Evolutionary conservation across 1,139 yeast genomes (phyloP).

Genomic region (Arxiozyma heterogenica): DNA sequence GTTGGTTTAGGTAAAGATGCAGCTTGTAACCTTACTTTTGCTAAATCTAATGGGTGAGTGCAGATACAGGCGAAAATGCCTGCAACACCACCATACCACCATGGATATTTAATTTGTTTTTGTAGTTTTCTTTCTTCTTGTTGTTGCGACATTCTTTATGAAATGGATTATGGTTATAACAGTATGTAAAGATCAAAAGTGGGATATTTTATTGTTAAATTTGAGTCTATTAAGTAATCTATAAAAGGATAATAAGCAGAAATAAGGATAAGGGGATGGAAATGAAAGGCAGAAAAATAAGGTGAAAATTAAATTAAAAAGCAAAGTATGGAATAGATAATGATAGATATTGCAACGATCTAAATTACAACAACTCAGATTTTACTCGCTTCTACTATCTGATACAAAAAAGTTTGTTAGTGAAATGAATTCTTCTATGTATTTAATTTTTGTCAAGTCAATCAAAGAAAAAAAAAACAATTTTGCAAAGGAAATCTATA

Average conservation of each 20-base stretch:
- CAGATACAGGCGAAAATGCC: slow-evolving; percentile 52
- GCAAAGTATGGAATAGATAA: not conserved
- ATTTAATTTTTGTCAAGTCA: not conserved
- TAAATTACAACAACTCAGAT: too few relatives aligned
- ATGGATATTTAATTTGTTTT: slow-evolving; percentile 32
- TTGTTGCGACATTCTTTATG: not conserved
- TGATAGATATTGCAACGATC: not conserved
- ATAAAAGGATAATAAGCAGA: not conserved
- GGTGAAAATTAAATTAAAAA: too few relatives aligned
- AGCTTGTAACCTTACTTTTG: slow-evolving; percentile 67
- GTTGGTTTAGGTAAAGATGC: slow-evolving; percentile 57
- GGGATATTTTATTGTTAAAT: not conserved
- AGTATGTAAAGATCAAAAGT: not conserved
- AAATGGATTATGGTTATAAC: not conserved
- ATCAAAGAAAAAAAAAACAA: too few relatives aligned
- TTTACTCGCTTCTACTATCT: not conserved
- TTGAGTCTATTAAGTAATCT: not conserved
- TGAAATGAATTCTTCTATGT: not conserved
- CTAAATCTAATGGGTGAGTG: slow-evolving; percentile 80
- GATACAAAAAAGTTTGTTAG: too few relatives aligned
- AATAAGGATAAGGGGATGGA: not conserved
- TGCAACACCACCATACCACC: slow-evolving; percentile 60
- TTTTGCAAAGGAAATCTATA: not conserved
- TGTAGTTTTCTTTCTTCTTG: not conserved
- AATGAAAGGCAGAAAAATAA: not conserved